These are phyloP conservation scores for Pinus taeda DNA, from an alignment of 75 land plant species.

Conservation along the genomic window DNA sequence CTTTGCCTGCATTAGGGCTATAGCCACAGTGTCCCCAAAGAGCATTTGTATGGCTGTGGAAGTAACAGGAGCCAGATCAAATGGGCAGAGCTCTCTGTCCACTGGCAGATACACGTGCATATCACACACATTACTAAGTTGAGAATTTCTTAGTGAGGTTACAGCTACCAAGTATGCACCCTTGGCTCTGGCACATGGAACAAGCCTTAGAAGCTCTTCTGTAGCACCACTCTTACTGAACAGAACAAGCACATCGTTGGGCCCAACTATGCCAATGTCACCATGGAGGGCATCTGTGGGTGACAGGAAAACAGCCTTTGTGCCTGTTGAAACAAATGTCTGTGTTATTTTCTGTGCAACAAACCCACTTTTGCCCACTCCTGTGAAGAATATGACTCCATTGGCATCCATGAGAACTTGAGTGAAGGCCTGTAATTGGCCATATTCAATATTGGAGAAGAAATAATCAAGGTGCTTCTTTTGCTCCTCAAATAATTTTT, in stretches of 20 bases:
- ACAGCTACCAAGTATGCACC: conserved; percentile 74
- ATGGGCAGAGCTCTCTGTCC: conserved; percentile 93
- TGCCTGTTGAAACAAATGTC: conserved; percentile 90
- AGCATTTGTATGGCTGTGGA: conserved; percentile 98
- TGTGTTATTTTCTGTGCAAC: conserved; percentile 92
- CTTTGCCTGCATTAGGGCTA: conserved; percentile 88
- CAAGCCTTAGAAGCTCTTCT: conserved; percentile 79
- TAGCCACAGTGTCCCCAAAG: conserved; percentile 95
- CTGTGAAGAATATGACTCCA: conserved; percentile 92
- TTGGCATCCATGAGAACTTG: conserved; percentile 44
- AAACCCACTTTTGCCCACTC: conserved; percentile 98
- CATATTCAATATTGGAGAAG: conserved; percentile 64
- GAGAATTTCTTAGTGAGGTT: conserved; percentile 48
- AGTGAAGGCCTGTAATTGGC: conserved; percentile 52
- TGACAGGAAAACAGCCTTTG: conserved; percentile 64
- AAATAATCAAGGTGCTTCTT: conserved; percentile 63
- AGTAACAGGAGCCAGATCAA: conserved; percentile 94
- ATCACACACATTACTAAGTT: conserved; percentile 55
- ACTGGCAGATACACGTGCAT: conserved; percentile 91
- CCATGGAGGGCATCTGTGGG: conserved; percentile 99
- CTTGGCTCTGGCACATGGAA: conserved; percentile 82
- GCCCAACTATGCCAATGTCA: conserved; percentile 77
- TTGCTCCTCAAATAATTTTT: conserved; percentile 67
- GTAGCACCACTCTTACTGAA: conserved; percentile 88
- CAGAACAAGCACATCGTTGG: conserved; percentile 66